Evolutionary conservation across 73 alveolate species (phyloP), one percentile per base, ranked within the genome.

Genomic region (Uronychia setigera): DNA sequence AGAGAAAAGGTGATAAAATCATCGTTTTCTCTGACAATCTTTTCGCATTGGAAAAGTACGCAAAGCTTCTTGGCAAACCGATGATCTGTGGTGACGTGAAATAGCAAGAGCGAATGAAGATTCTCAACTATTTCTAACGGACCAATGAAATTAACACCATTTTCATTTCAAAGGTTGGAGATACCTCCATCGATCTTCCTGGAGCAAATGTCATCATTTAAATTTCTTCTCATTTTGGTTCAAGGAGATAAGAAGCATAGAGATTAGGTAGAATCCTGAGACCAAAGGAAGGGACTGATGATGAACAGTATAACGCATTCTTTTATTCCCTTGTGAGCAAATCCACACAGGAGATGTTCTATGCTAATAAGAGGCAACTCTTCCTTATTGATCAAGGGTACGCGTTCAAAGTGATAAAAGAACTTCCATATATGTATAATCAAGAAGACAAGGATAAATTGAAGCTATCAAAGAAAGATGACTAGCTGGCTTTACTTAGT

Each of bases 191-290:
- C 74, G 99, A 98, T 91, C 78, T 98, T 35, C 99, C 99, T 0
- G 92, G 95, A 80, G 99, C 99, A 9, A 97, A 93, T 82, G 99
- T 98, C 31, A 97, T 98, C 85, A 96, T 98, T 67, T 99, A 98
- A 91, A 94, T 98, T 35, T 91, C 99, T 33, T 97, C 99, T 0
- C 99, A 97, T 88, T 97, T 93, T 81, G 99, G 98, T 27, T 91
- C 99, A 29, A 80, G 99, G 74, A 87, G 99, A 84, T 97, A 98
- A 88, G 99, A 98, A 86, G 99, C 99, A 0, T 98, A 98, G 88
- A 81, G 99, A 35, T 88, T 98, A 67, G 99, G 99, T 29, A 93
- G 99, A 74, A 98, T 98, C 79, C 86, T 98, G 90, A 92, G 99
- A 29, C 99, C 99, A 5, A 98, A 98, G 85, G 93, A 86, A 46